Percentiles rank a stretch among this genome's conserved stretches.
These are phyloP conservation scores for Prinsepia uniflora DNA, from an alignment of 306 rosid species.

Conservation along the genomic window DNA sequence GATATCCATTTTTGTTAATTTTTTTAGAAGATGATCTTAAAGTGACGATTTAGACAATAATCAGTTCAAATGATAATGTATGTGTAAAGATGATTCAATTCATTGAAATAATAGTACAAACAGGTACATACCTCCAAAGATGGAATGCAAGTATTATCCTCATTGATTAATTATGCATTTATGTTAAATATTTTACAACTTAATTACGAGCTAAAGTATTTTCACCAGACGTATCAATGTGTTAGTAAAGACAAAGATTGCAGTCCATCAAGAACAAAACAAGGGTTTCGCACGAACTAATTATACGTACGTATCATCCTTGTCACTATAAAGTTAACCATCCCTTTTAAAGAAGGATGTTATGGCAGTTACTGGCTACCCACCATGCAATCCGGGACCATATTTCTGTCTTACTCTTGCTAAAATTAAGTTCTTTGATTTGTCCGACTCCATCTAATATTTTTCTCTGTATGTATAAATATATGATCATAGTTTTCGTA, in stretches of 20 bases:
- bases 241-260: neutral
- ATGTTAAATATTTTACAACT: no score
- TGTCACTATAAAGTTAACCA: neutral
- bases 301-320: neutral
- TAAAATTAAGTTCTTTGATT: conserved; percentile 14
- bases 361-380: neutral
- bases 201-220: no score
- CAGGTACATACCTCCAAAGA: no score
- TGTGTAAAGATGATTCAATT: no score
- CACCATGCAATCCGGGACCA: conserved; percentile 21
- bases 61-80: no score
- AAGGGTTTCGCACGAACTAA: neutral
- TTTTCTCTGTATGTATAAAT: neutral
- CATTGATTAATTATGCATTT: no score
- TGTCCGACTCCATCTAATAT: conserved; percentile 14
- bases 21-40: no score
- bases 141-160: no score
- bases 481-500: conserved; percentile 11
- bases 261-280: neutral
- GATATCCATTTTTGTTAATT: no score
- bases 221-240: neutral
- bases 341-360: neutral
- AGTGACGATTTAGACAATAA: no score
- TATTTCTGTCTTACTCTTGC: conserved; percentile 9
- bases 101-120: no score